Evolutionary conservation across 2,329 filamentous ascomycete genomes (phyloP), one percentile per base, ranked within the genome.

Genomic region (Ceratocystiopsis brevicomis): DNA sequence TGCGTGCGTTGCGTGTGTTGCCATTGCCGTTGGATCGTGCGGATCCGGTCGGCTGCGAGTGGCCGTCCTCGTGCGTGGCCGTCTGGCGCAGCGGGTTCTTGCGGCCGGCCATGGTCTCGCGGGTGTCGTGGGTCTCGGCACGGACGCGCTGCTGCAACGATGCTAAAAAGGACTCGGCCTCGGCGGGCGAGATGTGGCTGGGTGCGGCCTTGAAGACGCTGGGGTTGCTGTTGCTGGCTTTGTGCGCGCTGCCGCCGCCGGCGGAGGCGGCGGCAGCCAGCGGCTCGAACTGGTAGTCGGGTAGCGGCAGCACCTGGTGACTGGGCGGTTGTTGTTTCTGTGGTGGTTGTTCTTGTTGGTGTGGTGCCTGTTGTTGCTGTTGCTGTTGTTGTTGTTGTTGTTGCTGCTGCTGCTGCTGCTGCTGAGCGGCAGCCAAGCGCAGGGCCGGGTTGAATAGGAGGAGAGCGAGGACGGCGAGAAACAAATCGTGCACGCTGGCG

Each of bases 341-440:
- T 25, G 14, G 35, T n/a, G 25, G 21, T n/a, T 21, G 21, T 21
- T 21, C 4, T 32, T 37, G 17, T 36, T n/a, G 18, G 35, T 19
- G 38, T 38, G 16, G 38, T 37, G 32, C 25, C 43, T 42, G 43
- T 16, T 51, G 11, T 44, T 40, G 32, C 33, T 32, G 38, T 42
- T 49, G 16, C 13, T 41, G 44, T 33, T 47, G 42, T 40, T 43
- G 38, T 42, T 48, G 16, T 4, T 41, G 44, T 33, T 47, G 42
- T 40, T 43, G 51, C 42, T 38, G 51, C 42, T 53, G 58, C 51
- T 58, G 62, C 48, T 69, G 69, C 67, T 76, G 73, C 69, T 75
- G 73, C 68, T 73, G 73, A 69, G 71, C 72, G 53, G 75, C 68
- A 62, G 70, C 69, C 51, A 75, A 61, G 44, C 60, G 59, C 39